Base-by-base conservation (phyloP, 306 rosid species). In the cucumber (Cucumis sativus) region DNA sequence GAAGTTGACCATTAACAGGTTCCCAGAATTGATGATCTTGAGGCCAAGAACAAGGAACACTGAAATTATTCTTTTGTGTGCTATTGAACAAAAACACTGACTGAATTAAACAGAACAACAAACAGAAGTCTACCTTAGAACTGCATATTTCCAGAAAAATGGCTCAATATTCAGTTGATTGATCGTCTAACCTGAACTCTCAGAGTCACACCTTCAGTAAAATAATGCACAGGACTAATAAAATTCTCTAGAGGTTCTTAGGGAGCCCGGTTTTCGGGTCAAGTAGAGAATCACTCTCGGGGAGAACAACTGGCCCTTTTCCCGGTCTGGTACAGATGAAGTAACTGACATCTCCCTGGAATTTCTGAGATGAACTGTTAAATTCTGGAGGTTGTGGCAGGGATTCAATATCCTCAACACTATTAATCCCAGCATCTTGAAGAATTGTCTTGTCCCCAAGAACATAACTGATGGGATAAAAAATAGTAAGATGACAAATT, bases 271-370 rank as follows among this genome's bases (percentile, higher is more conserved):
- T 91, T 87, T 87, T 88, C 5, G 87, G 82, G 89, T 88, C 81
- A 75, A 95, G 96, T 83, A 90, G 97, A 75, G 90, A 89, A 75
- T 82, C 88, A 63, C 88, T 84, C 66, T 89, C 93, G 12, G 96
- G 82, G 66, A 95, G 87, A 85, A 86, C 75, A 79, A 92, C 92
- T 13, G 99, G 99, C 76, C 99, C 99, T 86, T 82, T 90, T 75
- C 99, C 99, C 2, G 97, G 97, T 79, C 86, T 90, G 61, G 99
- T 95, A 82, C 99, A 95, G 80, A 95, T 95, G 87, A 95, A 95
- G 87, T 95, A 92, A 85, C 89, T 89, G 65, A 95, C 96, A 77
- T 89, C 97, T 39, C 99, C 99, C 79, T 78, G 82, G 80, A 37
- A 86, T 81, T 90, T 92, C 88, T 92, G 92, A 23, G 87, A 87